Conservation (phyloP, 345 rosid genomes). For the Eucalyptus regnans region DNA sequence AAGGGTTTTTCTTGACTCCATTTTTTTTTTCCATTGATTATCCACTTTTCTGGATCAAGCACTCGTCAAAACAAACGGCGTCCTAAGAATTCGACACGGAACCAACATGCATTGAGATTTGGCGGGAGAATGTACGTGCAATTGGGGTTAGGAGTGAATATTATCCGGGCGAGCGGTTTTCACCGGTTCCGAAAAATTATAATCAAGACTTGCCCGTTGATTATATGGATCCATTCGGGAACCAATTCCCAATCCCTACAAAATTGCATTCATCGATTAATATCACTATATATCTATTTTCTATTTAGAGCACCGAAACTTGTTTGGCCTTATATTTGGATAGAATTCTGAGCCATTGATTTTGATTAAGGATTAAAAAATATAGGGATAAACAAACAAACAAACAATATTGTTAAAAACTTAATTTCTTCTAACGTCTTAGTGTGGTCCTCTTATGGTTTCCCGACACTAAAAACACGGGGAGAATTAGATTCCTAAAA, state of each 20-base stretch:
- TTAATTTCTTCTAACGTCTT: too few relatives aligned
- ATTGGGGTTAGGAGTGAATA: background rate
- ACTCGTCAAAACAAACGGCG: background rate
- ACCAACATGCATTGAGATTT: background rate
- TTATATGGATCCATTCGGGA: rapidly evolving
- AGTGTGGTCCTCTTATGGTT: rapidly evolving
- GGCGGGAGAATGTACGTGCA: background rate
- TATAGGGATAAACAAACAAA: too few relatives aligned
- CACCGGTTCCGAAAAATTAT: rapidly evolving
- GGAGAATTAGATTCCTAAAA: too few relatives aligned
- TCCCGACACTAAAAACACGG: rapidly evolving
- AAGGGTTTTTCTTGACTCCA: too few relatives aligned
- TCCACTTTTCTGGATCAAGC: background rate
- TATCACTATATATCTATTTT: too few relatives aligned
- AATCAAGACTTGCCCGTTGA: rapidly evolving
- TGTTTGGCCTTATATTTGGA: too few relatives aligned
- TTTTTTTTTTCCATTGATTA: too few relatives aligned
- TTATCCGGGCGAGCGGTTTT: rapidly evolving
- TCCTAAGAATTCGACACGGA: background rate
- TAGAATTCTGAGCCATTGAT: too few relatives aligned
- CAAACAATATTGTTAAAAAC: too few relatives aligned
- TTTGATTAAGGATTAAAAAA: too few relatives aligned
- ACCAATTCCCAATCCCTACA: rapidly evolving
- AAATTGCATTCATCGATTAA: too few relatives aligned
- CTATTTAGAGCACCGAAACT: too few relatives aligned